Conservation (phyloP, 2,329 filamentous ascomycete genomes). For the Orbilia quercus region DNA sequence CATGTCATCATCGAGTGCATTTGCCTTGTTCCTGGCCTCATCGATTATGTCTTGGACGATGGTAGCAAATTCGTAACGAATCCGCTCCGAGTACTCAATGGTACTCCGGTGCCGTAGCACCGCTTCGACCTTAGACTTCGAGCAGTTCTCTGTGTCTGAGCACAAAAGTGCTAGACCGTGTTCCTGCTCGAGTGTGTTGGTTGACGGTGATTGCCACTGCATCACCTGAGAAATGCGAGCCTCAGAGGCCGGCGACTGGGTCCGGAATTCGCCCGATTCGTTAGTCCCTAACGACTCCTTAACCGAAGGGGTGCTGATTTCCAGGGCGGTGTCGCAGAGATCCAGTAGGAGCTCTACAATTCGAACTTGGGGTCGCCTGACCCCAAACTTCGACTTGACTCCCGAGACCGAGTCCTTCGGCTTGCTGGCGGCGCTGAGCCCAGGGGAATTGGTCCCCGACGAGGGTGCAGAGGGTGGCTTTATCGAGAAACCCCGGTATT, state of each 20-base stretch:
- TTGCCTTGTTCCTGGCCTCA: conserved; percentile 86
- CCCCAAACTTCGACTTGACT: conserved; percentile 76
- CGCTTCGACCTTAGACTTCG: conserved; percentile 89
- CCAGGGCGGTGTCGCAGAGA: conserved; percentile 92
- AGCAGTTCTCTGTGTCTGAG: conserved; percentile 85
- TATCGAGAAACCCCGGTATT: conserved; percentile 71
- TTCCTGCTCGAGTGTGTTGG: conserved; percentile 90
- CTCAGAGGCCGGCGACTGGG: conserved; percentile 95
- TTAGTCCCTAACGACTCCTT: conserved; percentile 78
- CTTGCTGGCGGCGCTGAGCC: conserved; percentile 68
- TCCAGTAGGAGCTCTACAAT: conserved; percentile 96
- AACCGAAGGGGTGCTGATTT: conserved; percentile 92
- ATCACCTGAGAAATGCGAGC: conserved; percentile 92
- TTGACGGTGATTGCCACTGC: conserved; percentile 95
- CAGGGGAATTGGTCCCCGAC: conserved; percentile 70
- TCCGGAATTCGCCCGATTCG: conserved; percentile 80
- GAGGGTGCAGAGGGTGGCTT: conserved; percentile 76
- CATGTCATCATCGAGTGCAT: conserved; percentile 62
- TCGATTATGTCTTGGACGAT: conserved; percentile 96
- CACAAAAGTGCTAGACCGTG: conserved; percentile 89
- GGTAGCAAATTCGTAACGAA: conserved; percentile 90
- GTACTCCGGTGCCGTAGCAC: conserved; percentile 91
- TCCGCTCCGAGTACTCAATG: conserved; percentile 94
- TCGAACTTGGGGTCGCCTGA: conserved; percentile 86
- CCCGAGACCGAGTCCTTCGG: conserved; percentile 66